These are phyloP conservation scores for Protomyces lactucae-debilis DNA, from an alignment of 1,139 yeast genomes.

Conservation along the genomic window DNA sequence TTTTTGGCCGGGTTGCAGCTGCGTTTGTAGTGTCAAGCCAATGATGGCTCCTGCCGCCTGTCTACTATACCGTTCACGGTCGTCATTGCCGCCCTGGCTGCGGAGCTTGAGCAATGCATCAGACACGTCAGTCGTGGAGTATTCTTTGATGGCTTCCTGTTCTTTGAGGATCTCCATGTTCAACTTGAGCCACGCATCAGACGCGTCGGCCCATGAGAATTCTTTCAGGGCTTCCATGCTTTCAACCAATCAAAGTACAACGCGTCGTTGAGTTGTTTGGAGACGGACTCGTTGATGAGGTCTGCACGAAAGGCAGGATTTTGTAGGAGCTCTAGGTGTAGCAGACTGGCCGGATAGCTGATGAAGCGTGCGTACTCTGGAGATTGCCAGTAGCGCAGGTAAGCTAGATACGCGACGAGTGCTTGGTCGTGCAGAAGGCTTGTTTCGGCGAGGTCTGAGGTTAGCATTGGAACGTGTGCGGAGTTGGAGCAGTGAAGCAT, in stretches of 20 bases:
- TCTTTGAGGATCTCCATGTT: background rate
- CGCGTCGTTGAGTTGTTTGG: background rate
- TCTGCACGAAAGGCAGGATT: slow-evolving; percentile 43
- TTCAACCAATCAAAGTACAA: background rate
- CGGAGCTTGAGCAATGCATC: slow-evolving; percentile 9
- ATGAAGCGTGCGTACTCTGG: slow-evolving; percentile 62
- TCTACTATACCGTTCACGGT: too few species aligned
- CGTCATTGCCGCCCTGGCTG: too few species aligned
- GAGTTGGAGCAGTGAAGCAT: background rate
- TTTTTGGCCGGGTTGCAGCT: background rate
- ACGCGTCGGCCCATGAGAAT: slow-evolving; percentile 2
- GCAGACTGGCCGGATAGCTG: slow-evolving; percentile 65
- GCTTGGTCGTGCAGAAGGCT: slow-evolving; percentile 58
- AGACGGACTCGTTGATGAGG: slow-evolving; percentile 34
- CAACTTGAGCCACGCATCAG: slow-evolving; percentile 10
- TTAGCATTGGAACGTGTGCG: too few species aligned
- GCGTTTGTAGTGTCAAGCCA: slow-evolving; percentile 1
- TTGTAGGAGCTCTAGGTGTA: slow-evolving; percentile 54
- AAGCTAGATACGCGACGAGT: slow-evolving; percentile 60
- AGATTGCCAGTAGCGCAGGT: slow-evolving; percentile 58
- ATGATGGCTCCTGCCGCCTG: slow-evolving; percentile 1
- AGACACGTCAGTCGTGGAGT: slow-evolving; percentile 11
- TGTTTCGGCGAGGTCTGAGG: slow-evolving; percentile 61
- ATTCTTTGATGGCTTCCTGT: background rate
- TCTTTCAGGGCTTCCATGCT: background rate